A percentile compares a stretch with the other conserved stretches of the same genome.
phyloP scores from a whole-genome alignment of 768 basidiomycete genomes.

The Suillus ampliporus region DNA sequence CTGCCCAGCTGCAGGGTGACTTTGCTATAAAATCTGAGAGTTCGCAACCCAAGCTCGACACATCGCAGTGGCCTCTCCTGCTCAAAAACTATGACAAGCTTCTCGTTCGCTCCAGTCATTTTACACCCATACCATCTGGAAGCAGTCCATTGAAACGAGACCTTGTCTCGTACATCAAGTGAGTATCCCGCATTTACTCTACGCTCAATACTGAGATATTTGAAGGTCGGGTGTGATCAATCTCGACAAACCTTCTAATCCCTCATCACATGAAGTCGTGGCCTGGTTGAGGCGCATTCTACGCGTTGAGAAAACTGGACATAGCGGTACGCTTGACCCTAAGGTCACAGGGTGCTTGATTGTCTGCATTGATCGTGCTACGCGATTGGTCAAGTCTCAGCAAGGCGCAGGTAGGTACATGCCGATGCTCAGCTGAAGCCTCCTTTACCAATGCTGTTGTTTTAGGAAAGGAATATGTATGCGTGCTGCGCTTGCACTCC shows the following conservation, averaged over 20 bases:
- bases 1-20: conserved; percentile 76
- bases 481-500: conserved; percentile 92
- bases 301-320: conserved; percentile 97
- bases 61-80: conserved; percentile 96
- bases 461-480: conserved; percentile 96
- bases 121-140: conserved; percentile 95
- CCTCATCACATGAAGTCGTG: conserved; percentile 98
- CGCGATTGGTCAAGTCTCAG: conserved; percentile 96
- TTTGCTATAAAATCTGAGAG: conserved; percentile 84
- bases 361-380: conserved; percentile 99
- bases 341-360: conserved; percentile 99
- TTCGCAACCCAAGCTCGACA: conserved; percentile 79
- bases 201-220: conserved; percentile 11
- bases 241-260: conserved; percentile 99
- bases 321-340: conserved; percentile 97
- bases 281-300: conserved; percentile 98
- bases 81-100: conserved; percentile 99
- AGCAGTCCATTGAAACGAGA: conserved; percentile 96
- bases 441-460: conserved; percentile 9
- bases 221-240: conserved; percentile 97
- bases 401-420: conserved; percentile 87
- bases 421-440: conserved; percentile 1
- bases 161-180: conserved; percentile 91
- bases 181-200: conserved; percentile 17
- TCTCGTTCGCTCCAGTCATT: conserved; percentile 93